Evolutionary conservation across 805 yeast species (phyloP).

Genomic region (Yarrowia sp.): DNA sequence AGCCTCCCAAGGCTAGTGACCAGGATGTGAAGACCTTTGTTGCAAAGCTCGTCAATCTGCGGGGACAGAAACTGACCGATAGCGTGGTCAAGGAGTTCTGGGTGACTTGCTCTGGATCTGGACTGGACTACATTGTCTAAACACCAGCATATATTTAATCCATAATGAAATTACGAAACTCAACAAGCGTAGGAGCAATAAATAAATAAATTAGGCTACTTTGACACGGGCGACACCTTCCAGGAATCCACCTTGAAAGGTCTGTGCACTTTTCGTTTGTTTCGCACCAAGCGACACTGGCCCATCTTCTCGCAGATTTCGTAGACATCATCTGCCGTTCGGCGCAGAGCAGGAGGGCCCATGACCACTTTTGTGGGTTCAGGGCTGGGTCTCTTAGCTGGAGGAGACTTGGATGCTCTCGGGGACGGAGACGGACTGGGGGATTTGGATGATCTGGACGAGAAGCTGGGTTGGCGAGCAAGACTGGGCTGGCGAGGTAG

Average conservation of each 20-base stretch:
- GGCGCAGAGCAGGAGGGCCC: conserved; percentile 7
- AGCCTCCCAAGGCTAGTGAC: conserved; percentile 17
- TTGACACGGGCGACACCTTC: conserved; percentile 4
- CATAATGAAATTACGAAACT: background rate
- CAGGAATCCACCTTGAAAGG: conserved; percentile 10
- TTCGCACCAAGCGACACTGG: conserved; percentile 10
- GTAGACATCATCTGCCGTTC: conserved; percentile 15
- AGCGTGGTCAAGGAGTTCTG: conserved; percentile 38
- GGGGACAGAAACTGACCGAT: conserved; percentile 37
- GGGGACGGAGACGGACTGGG: background rate
- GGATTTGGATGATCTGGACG: background rate
- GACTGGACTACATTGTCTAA: conserved; percentile 15
- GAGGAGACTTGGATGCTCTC: background rate
- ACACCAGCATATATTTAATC: background rate
- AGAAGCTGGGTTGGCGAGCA: background rate
- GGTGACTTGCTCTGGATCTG: conserved; percentile 37
- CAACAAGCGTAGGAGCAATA: background rate
- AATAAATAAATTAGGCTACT: conserved; percentile 2
- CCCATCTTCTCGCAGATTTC: conserved; percentile 2
- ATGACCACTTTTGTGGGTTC: background rate
- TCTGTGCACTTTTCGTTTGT: background rate
- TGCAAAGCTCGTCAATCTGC: conserved; percentile 35
- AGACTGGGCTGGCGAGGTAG: background rate
- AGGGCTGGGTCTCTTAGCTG: background rate
- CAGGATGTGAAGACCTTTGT: conserved; percentile 32